Evolutionary conservation across 2,329 filamentous ascomycete genomes (phyloP), one percentile per base, ranked within the genome.

Genomic region (Drechslera avenae): DNA sequence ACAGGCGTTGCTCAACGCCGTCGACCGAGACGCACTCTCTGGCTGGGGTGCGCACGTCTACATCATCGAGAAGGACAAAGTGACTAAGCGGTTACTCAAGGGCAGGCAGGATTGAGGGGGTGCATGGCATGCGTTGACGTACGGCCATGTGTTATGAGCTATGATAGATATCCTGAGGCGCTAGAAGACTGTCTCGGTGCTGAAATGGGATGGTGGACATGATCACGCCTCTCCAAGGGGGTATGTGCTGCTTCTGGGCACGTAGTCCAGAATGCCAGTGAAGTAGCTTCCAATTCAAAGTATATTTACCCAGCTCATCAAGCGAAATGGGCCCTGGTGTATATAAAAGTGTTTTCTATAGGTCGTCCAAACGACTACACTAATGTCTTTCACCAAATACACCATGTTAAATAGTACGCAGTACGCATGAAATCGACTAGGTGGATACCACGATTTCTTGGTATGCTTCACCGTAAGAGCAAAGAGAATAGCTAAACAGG

Each of bases 51-150:
- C 94, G 32, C 91, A 99, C 73, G 94, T 99, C 66, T 99, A 97
- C 80, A 96, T 99, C 72, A 96, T 99, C 76, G 94, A 97, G 83
- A 99, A 99, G 85, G 92, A 96, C 81, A 97, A 97, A 89, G 90
- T 99, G 59, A 97, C 94, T 71, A 97, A 97, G 88, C 85, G 94
- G 75, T 86, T 99, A 86, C 82, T 99, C 76, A 97, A 97, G 86
- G 92, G 92, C 73, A 86, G 92, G 81, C 93, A 97, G 81, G 93
- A 97, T 54, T 81, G 76, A 74, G 64, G 43, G 47, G 56, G 44
- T 47, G 17, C 16, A 46, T 55, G 54, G 46, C 40, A 54, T 35
- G 42, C 42, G 41, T 46, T 51, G 41, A 46, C 47, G 45, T 53
- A 53, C 14, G 34, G 49, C 13, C 39, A 51, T 41, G 36, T 43